A percentile compares a stretch with the other conserved stretches of the same genome.
These are phyloP conservation scores for Phytophthora parvispora DNA, from an alignment of 352 stramenopile species.

Conservation along the genomic window DNA sequence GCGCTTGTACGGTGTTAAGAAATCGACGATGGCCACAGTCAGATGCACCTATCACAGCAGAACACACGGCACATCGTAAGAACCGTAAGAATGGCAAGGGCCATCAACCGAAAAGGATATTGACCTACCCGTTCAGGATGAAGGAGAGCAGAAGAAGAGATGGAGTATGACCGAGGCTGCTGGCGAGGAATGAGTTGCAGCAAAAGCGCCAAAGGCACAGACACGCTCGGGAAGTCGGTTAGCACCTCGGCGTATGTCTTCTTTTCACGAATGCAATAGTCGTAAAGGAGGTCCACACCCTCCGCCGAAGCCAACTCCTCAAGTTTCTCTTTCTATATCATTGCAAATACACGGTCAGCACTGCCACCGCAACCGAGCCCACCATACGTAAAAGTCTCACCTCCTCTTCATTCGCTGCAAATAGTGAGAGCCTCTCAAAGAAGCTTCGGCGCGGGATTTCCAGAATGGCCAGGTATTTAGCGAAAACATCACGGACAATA, in stretches of 20 bases:
- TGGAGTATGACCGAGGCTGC: slow-evolving; percentile 93
- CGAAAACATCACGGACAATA: slow-evolving; percentile 77
- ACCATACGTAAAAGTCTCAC: slow-evolving; percentile 31
- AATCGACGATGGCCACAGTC: slow-evolving; percentile 92
- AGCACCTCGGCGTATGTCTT: slow-evolving; percentile 93
- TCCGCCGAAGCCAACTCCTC: slow-evolving; percentile 89
- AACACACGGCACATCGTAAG: slow-evolving; percentile 1
- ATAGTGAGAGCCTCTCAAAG: slow-evolving; percentile 90
- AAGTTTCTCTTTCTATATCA: slow-evolving; percentile 89
- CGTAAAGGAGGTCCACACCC: slow-evolving; percentile 93
- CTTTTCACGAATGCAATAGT: slow-evolving; percentile 95
- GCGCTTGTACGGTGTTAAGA: slow-evolving; percentile 92
- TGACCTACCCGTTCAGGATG: slow-evolving; percentile 54
- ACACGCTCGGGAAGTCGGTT: slow-evolving; percentile 86
- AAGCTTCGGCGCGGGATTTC: slow-evolving; percentile 89
- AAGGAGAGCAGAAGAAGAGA: slow-evolving; percentile 84
- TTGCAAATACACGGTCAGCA: slow-evolving; percentile 14
- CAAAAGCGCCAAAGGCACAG: slow-evolving; percentile 74
- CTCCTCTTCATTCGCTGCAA: slow-evolving; percentile 86
- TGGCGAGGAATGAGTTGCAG: slow-evolving; percentile 89
- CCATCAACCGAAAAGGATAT: neutral
- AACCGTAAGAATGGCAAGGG: slow-evolving; percentile 10
- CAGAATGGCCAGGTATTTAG: slow-evolving; percentile 89
- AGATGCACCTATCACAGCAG: slow-evolving; percentile 64
- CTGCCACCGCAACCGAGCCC: neutral